Conservation (phyloP, 345 rosid species). For the Aquilaria yunnanensis region DNA sequence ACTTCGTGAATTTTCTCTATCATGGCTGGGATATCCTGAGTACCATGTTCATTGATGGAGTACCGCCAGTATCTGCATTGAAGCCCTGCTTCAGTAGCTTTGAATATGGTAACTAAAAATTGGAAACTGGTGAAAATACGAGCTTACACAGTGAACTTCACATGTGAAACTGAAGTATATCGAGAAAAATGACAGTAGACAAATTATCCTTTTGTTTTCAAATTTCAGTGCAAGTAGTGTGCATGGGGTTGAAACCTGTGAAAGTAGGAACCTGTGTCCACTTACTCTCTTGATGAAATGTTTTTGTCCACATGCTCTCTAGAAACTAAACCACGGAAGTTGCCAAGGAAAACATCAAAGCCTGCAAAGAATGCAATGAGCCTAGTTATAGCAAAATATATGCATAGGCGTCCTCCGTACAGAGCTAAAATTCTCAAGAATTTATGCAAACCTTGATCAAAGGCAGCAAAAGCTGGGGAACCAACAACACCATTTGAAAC, state of each 20-base stretch:
- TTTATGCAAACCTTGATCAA: slow-evolving; percentile 46
- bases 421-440: slow-evolving; percentile 1
- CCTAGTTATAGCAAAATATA: too few relatives aligned
- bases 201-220: not conserved
- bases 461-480: slow-evolving; percentile 69
- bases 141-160: too few relatives aligned
- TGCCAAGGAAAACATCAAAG: slow-evolving; percentile 63
- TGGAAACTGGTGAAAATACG: too few relatives aligned
- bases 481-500: slow-evolving; percentile 62
- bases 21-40: slow-evolving; percentile 53
- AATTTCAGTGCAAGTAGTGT: not conserved
- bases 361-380: slow-evolving; percentile 26
- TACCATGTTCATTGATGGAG: slow-evolving; percentile 61
- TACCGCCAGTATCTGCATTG: slow-evolving; percentile 51
- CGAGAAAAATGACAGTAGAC: too few relatives aligned
- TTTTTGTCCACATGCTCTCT: slow-evolving; percentile 50
- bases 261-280: not conserved
- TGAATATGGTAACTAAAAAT: not conserved
- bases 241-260: not conserved
- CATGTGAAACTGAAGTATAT: too few relatives aligned
- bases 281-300: slow-evolving; percentile 50
- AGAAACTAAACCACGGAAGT: slow-evolving; percentile 56
- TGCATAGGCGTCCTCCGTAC: not conserved
- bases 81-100: not conserved
- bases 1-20: slow-evolving; percentile 54